Percentiles rank a stretch among this genome's conserved stretches.
These are phyloP conservation scores for Malassezia dermatis DNA, from an alignment of 1,284 basidiomycete species.

Conservation along the genomic window DNA sequence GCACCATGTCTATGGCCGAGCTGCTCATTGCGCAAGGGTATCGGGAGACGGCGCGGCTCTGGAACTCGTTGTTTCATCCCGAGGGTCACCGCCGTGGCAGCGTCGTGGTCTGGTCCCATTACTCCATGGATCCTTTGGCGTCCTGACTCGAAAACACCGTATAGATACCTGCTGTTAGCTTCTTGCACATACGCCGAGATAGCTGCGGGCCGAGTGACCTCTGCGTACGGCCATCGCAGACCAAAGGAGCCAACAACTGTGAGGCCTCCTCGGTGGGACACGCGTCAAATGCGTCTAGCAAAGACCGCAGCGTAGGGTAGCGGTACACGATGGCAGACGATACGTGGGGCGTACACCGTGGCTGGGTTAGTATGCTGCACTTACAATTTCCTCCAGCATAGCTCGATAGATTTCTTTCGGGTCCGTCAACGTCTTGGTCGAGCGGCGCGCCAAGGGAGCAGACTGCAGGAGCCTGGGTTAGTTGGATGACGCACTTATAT, in stretches of 20 bases:
- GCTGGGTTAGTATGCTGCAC: neutral
- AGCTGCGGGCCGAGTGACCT: neutral
- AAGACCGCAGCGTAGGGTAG: conserved; percentile 10
- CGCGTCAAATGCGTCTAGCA: conserved; percentile 2
- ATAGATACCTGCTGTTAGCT: neutral
- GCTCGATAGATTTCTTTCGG: conserved; percentile 4
- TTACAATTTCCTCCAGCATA: conserved; percentile 18
- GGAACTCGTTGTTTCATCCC: conserved; percentile 66
- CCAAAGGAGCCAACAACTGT: neutral
- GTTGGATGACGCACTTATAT: neutral
- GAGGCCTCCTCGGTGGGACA: neutral
- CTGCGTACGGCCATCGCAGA: neutral
- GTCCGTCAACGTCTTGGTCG: neutral
- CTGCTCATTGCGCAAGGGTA: conserved; percentile 60
- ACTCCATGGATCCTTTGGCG: conserved; percentile 3
- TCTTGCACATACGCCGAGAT: neutral
- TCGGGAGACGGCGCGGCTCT: conserved; percentile 56
- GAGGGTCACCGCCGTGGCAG: conserved; percentile 64
- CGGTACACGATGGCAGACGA: neutral
- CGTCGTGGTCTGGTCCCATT: conserved; percentile 59
- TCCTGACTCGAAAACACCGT: neutral
- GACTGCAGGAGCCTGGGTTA: conserved; percentile 1
- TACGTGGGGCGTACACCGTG: conserved; percentile 1
- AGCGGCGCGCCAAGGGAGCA: neutral
- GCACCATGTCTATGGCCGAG: neutral